Percentiles rank a stretch among this genome's conserved stretches.
phyloP scores from a whole-genome alignment of 2,329 filamentous ascomycete genomes.

The Aspergillus aculeatinus region DNA sequence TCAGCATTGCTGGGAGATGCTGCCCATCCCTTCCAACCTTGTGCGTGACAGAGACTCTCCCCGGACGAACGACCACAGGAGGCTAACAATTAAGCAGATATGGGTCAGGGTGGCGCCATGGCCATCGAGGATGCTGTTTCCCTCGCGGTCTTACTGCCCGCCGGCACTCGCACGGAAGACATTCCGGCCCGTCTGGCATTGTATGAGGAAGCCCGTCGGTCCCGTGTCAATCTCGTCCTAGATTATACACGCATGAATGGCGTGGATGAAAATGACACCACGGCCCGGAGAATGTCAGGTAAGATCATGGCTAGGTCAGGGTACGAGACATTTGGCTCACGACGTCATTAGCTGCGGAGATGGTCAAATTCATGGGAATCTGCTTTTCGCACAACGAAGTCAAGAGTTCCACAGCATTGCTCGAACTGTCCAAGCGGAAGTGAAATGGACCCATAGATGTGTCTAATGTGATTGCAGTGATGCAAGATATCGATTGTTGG shows the following conservation, averaged over 20 bases:
- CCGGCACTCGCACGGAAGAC: slow-evolving; percentile 16
- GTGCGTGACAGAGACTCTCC: slow-evolving; percentile 7
- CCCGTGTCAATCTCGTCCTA: slow-evolving; percentile 23
- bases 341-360: slow-evolving; percentile 20
- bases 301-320: no score
- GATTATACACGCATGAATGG: slow-evolving; percentile 26
- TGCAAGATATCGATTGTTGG: no score
- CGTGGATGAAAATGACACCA: slow-evolving; percentile 21
- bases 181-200: slow-evolving; percentile 19
- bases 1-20: slow-evolving; percentile 64
- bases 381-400: slow-evolving; percentile 26
- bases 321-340: not conserved
- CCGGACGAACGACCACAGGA: no score
- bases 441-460: not conserved
- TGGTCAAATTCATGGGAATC: slow-evolving; percentile 23
- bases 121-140: slow-evolving; percentile 34
- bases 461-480: no score
- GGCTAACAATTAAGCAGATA: slow-evolving; percentile 16
- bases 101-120: slow-evolving; percentile 35
- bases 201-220: slow-evolving; percentile 21
- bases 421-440: not conserved
- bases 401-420: slow-evolving; percentile 8
- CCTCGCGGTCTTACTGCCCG: slow-evolving; percentile 27
- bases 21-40: slow-evolving; percentile 65
- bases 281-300: slow-evolving; percentile 18